Percentiles rank a stretch among this genome's conserved stretches.
Conservation (phyloP, 306 rosid species). For the Prunus armeniaca region DNA sequence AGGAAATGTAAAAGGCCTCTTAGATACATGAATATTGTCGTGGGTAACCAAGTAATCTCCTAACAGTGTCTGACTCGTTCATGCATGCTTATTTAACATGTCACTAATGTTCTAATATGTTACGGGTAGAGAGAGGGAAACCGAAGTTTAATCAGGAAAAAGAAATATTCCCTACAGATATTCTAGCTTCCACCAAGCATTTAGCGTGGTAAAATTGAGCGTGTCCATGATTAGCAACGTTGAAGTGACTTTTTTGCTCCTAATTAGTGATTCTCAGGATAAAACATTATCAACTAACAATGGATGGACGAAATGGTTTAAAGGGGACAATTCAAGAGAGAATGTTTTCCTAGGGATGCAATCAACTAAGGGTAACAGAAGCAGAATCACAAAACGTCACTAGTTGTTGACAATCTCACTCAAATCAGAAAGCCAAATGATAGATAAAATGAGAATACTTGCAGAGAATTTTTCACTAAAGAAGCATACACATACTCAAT, state of each 20-base stretch:
- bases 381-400: not conserved
- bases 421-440: too few species aligned
- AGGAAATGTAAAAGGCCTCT: not conserved
- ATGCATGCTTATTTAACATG: not conserved
- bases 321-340: not conserved
- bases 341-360: not conserved
- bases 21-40: not conserved
- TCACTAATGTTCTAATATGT: not conserved
- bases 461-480: not conserved
- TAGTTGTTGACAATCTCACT: too few species aligned
- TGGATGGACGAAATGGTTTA: not conserved
- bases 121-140: not conserved
- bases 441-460: not conserved
- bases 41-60: not conserved
- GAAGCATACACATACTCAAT: not conserved
- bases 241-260: not conserved
- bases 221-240: not conserved
- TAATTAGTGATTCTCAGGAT: not conserved
- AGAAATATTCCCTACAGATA: not conserved
- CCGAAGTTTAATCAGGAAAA: not conserved
- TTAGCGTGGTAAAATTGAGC: not conserved
- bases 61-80: not conserved
- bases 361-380: not conserved
- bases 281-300: not conserved
- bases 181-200: not conserved